Evolutionary conservation across 2,329 filamentous ascomycete genomes (phyloP), one percentile per base, ranked within the genome.

Genomic region (Teratosphaeria viscida): DNA sequence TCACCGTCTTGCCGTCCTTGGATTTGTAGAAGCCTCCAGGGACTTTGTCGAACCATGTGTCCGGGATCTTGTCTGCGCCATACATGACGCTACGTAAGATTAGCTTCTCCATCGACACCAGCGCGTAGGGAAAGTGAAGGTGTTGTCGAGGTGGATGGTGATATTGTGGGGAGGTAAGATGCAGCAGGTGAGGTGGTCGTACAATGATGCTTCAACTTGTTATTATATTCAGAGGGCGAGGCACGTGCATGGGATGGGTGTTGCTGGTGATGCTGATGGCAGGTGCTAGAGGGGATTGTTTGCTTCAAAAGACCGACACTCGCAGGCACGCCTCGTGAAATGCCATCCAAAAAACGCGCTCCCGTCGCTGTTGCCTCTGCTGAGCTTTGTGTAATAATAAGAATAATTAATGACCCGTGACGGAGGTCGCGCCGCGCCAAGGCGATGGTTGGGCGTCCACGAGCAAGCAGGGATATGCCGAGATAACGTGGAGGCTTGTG

Each of bases 1-100:
- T 49, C 43, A 49, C 16, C 60, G 26, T 37, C 65, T 60, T 7
- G 59, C 57, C 60, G 35, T 70, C 66, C 60, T 72, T 72, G 7
- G 62, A 59, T 59, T 67, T 69, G 63, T 71, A 74, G 64, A 65
- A 73, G 57, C 68, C 69, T 34, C 70, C 71, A 26, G 72, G 72
- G 32, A 74, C 68, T 60, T 69, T 71, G 19, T 74, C 72, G 61
- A 73, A 74, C 66, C 70, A 71, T 26, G 56, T 65, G 62, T 74
- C 72, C 43, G 72, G 72, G n/a, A 74, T 71, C 64, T 73, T 73
- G 60, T 73, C 72, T 59, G 67, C 66, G 52, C 66, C 65, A 57
- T 66, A 67, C 62, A 66, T 63, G 59, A 68, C 58, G 54, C 65
- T 63, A 26, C 63, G 63, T 26, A 68, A 57, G 34, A 68, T 62